phyloP scores from a whole-genome alignment of 2,329 filamentous ascomycete genomes.

The Trematosphaeria pertusa region DNA sequence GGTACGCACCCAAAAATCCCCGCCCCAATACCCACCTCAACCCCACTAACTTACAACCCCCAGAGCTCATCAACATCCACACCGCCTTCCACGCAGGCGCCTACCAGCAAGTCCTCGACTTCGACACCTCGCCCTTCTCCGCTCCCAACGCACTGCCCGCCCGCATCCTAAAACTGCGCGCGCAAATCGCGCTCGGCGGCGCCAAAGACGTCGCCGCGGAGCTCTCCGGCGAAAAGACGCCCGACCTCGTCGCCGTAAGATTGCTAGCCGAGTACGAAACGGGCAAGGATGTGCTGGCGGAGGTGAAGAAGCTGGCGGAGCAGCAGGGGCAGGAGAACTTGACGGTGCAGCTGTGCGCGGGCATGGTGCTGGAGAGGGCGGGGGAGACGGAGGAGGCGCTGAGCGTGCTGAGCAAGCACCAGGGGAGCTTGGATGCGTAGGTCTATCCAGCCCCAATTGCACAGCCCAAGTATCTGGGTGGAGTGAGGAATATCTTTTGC shows the following conservation, averaged over 20 bases:
- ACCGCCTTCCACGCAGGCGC: constrained; percentile 77
- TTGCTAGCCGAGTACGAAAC: constrained; percentile 72
- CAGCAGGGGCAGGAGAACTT: constrained; percentile 72
- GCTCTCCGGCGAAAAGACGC: constrained; percentile 66
- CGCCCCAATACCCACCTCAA: background rate
- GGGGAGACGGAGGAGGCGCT: constrained; percentile 88
- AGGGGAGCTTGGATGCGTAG: constrained; percentile 80
- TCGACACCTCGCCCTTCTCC: constrained; percentile 81
- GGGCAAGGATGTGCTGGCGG: constrained; percentile 54
- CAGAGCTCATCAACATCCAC: constrained; percentile 72
- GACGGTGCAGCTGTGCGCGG: constrained; percentile 80
- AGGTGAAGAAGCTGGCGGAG: constrained; percentile 73
- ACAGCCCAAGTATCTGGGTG: background rate
- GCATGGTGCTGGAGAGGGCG: constrained; percentile 80
- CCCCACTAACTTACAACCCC: constrained; percentile 24
- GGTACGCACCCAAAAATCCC: constrained; percentile 50
- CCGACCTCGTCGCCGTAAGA: constrained; percentile 78
- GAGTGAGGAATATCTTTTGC: background rate
- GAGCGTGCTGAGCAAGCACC: constrained; percentile 78
- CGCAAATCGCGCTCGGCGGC: constrained; percentile 83
- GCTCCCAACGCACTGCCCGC: constrained; percentile 78
- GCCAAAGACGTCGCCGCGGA: constrained; percentile 74
- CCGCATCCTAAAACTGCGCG: constrained; percentile 78
- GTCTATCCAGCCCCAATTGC: constrained; percentile 7
- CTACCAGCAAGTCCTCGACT: constrained; percentile 85